Conservation (phyloP, 1,139 yeast genomes). For the Suhomyces maxii region DNA sequence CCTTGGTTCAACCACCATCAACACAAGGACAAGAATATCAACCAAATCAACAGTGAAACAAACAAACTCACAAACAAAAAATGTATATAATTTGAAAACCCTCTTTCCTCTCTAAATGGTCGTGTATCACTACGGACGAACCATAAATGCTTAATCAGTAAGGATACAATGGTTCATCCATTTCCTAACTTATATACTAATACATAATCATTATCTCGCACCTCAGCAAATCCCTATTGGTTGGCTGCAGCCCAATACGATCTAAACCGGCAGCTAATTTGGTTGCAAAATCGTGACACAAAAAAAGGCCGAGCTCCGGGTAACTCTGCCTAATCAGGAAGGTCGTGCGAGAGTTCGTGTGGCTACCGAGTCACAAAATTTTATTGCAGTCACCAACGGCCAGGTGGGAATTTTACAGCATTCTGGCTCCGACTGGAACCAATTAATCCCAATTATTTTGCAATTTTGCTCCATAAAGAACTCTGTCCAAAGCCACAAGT, state of each 20-base stretch:
- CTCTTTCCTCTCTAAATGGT: no score
- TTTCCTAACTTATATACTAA: no score
- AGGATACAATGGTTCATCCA: no score
- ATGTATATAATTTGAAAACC: no score
- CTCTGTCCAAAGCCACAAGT: neutral
- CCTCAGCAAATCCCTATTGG: neutral
- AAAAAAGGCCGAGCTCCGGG: slow-evolving; percentile 5
- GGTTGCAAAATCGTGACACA: slow-evolving; percentile 11
- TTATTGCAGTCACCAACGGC: slow-evolving; percentile 15
- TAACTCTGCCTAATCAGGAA: slow-evolving; percentile 8
- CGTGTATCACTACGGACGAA: no score
- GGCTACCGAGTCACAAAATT: slow-evolving; percentile 12
- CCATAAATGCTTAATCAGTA: no score
- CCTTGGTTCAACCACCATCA: no score
- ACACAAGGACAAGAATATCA: no score
- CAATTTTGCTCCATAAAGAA: neutral
- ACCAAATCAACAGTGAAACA: no score
- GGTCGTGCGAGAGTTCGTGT: slow-evolving; percentile 11
- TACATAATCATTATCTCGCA: neutral
- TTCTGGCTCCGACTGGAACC: neutral
- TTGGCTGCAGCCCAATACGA: neutral
- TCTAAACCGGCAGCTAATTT: neutral
- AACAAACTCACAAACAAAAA: no score
- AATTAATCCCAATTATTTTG: neutral
- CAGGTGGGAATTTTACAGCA: slow-evolving; percentile 13